A percentile compares a stretch with the other conserved stretches of the same genome.
These are phyloP conservation scores for Agrocybe chaxingu DNA, from an alignment of 768 basidiomycete species.

Conservation along the genomic window DNA sequence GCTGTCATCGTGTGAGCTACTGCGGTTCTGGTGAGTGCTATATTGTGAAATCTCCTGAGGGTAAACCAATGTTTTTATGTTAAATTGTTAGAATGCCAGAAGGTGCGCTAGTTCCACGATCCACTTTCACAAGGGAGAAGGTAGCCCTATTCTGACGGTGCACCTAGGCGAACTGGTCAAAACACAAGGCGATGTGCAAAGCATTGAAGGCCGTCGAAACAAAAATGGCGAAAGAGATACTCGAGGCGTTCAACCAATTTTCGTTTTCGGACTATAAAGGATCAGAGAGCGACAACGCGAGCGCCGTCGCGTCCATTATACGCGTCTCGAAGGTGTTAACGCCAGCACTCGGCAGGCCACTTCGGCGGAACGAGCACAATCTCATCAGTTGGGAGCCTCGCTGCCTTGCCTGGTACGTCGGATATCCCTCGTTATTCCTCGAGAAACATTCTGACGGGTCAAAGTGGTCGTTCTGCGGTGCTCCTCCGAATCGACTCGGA, in stretches of 20 bases:
- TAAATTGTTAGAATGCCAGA: constrained; percentile 25
- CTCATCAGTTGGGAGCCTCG: constrained; percentile 25
- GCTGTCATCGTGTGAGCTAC: constrained; percentile 29
- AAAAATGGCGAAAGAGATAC: constrained; percentile 5
- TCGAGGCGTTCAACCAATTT: constrained; percentile 10
- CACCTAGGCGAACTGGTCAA: constrained; percentile 24
- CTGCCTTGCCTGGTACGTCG: constrained; percentile 26
- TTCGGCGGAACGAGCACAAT: constrained; percentile 20
- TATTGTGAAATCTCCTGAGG: neutral
- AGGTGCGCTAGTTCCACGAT: constrained; percentile 13
- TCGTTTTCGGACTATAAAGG: constrained; percentile 2
- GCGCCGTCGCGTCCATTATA: constrained; percentile 9
- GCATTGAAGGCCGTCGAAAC: constrained; percentile 23
- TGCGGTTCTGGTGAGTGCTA: constrained; percentile 23
- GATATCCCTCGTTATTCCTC: neutral
- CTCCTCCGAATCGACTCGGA: constrained; percentile 21
- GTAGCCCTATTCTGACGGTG: neutral
- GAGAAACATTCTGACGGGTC: neutral
- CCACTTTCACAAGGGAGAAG: neutral
- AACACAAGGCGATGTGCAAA: constrained; percentile 31
- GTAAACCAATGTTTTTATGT: neutral
- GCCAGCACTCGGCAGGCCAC: constrained; percentile 11
- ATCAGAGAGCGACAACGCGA: constrained; percentile 9
- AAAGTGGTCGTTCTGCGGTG: constrained; percentile 24
- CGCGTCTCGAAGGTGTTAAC: constrained; percentile 10